Percentiles rank a stretch among this genome's conserved stretches.
Evolutionary conservation across 139 green algal genomes (phyloP).

Genomic region (Nannochloris sp.): DNA sequence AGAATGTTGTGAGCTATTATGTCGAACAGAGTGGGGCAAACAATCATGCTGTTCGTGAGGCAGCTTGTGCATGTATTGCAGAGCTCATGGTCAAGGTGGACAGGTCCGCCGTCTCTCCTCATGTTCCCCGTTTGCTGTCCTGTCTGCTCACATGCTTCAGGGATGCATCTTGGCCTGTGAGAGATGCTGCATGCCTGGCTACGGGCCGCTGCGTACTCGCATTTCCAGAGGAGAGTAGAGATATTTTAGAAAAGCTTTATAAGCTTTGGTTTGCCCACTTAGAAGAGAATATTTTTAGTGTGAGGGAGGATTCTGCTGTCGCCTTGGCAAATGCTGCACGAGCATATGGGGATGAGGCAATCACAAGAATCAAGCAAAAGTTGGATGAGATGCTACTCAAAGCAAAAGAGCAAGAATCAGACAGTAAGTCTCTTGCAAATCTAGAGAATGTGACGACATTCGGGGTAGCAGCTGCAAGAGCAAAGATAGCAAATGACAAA

Average conservation of each 20-base stretch:
- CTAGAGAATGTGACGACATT: conserved; percentile 61
- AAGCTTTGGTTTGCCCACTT: conserved; percentile 74
- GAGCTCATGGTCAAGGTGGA: conserved; percentile 84
- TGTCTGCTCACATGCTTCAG: conserved; percentile 65
- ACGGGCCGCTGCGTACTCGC: conserved; percentile 41
- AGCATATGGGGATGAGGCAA: conserved; percentile 42
- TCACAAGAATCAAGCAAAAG: conserved; percentile 26
- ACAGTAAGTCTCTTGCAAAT: conserved; percentile 34
- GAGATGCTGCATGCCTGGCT: conserved; percentile 40
- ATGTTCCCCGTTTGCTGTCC: conserved; percentile 55
- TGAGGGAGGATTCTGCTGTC: conserved; percentile 62
- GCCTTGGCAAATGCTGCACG: conserved; percentile 45
- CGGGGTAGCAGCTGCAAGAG: conserved; percentile 41
- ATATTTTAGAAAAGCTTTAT: conserved; percentile 48
- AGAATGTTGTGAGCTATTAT: conserved; percentile 62
- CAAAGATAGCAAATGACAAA: conserved; percentile 34
- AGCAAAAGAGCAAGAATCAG: conserved; percentile 52
- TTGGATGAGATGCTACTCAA: conserved; percentile 44
- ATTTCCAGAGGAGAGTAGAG: conserved; percentile 45
- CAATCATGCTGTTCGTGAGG: conserved; percentile 83
- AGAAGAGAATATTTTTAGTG: conserved; percentile 80
- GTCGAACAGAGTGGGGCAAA: conserved; percentile 59
- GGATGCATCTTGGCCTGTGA: conserved; percentile 79
- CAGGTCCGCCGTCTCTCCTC: conserved; percentile 40
- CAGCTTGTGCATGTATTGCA: conserved; percentile 83